Percentiles rank a stretch among this genome's conserved stretches.
Conservation (phyloP, 1,284 basidiomycete genomes). For the Cerioporus squamosus region DNA sequence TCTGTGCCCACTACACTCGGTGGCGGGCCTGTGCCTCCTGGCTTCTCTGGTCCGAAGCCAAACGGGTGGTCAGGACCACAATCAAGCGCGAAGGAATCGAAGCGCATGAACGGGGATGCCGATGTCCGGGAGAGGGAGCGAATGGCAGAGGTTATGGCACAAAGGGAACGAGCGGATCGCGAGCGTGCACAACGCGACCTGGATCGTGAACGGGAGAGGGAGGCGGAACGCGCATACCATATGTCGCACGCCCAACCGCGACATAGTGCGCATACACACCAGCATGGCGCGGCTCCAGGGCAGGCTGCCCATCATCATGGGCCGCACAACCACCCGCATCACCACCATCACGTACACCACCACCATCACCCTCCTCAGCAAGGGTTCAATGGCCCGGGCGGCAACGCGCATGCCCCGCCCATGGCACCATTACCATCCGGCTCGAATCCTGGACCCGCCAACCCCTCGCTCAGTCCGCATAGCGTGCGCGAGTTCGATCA, state of each 20-base stretch:
- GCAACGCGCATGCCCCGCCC: slow-evolving; percentile 19
- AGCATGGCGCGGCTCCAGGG: slow-evolving; percentile 28
- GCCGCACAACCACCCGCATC: slow-evolving; percentile 44
- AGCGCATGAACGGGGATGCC: slow-evolving; percentile 32
- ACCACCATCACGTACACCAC: slow-evolving; percentile 51
- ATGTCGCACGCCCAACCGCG: slow-evolving; percentile 28
- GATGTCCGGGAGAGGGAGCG: slow-evolving; percentile 31
- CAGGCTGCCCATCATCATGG: slow-evolving; percentile 33
- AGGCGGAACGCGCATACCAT: slow-evolving; percentile 27
- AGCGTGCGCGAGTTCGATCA: slow-evolving; percentile 33
- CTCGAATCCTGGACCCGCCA: slow-evolving; percentile 6
- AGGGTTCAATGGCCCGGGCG: slow-evolving; percentile 15
- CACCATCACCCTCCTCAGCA: slow-evolving; percentile 39
- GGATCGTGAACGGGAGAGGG: slow-evolving; percentile 31
- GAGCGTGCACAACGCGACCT: slow-evolving; percentile 23
- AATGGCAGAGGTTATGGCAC: slow-evolving; percentile 30
- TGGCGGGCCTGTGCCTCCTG: slow-evolving; percentile 23
- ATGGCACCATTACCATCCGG: slow-evolving; percentile 26
- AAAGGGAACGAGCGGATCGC: slow-evolving; percentile 37
- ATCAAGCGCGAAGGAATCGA: slow-evolving; percentile 19
- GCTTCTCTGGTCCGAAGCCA: slow-evolving; percentile 22
- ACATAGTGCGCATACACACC: slow-evolving; percentile 25
- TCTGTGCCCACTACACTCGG: slow-evolving; percentile 19
- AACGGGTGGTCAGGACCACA: slow-evolving; percentile 28
- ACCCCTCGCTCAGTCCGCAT: slow-evolving; percentile 24